Evolutionary conservation across 169 alveolate species (phyloP), one percentile per base, ranked within the genome.

Genomic region (Eimeria maxima): DNA sequence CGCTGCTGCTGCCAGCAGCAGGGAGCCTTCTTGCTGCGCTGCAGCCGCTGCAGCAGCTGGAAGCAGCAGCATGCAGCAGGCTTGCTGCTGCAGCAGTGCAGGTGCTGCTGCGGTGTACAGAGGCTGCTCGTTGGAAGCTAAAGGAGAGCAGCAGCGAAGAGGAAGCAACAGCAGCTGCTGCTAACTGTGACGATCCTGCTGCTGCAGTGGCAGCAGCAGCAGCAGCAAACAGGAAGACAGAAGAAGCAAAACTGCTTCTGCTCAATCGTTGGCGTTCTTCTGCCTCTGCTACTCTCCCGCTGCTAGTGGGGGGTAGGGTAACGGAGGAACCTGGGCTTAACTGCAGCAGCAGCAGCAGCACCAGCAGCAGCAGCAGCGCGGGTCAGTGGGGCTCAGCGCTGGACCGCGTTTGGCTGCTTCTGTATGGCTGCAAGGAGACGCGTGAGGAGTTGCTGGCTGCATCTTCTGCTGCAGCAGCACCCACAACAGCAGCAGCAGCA

Each of bases 91-190:
- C 65, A 53, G 89, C 89, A 20, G 38, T 78, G 65, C 65, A 38
- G 33, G 89, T 78, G 89, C 89, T 78, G 89, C 65, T 78, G 89
- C 89, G 65, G 89, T 78, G 65, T 44, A 78, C 89, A 27, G 65
- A 78, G 47, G 89, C 89, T 22, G 89, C 24, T 13, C 89, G 89
- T 5, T 78, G 89, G 89, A 78, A 65, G 65, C 89, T 44, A 10
- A 33, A 27, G 38, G 27, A 11, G 67, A 45, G 65, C 89, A 78
- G 67, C 60, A 78, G n/a, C 89, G 65, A 27, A 53, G 65, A 78
- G 16, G 67, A 78, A 5, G 65, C 22, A 22, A 22, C 42, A 14
- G 50, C 18, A 11, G 84, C 84, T 33, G 89, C 89, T 20, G 65
- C 65, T 50, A 55, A 73, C 1, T 8, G 33, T 5, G 89, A 38